Evolutionary conservation across 2,329 filamentous ascomycete species (phyloP), one percentile per base, ranked within the genome.

Genomic region (Trichoderma atrobrunneum): DNA sequence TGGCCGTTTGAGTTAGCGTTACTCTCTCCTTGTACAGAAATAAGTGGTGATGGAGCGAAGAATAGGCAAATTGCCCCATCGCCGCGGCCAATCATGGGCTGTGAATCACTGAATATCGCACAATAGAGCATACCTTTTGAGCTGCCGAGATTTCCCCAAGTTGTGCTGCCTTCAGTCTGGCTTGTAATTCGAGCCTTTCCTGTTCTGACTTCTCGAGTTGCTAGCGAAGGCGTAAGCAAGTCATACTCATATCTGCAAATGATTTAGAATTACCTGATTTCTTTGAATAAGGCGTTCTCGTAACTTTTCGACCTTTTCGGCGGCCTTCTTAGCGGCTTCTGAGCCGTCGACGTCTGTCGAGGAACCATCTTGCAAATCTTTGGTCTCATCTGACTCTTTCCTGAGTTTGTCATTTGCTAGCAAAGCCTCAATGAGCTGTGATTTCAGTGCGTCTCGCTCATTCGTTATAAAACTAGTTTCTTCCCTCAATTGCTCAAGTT

Each of bases 351-450:
- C 75, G 74, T 84, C 81, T 74, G 81, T 75, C 76, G 80, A 66
- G 74, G 80, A 74, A 76, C 39, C 79, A 51, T 83, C 84, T 75
- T 84, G 81, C 69, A 84, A 73, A 74, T 85, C 84, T 70, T 79
- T 83, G 70, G 80, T 79, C 64, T 85, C 83, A 74, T 88, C 87
- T 43, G 85, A 80, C 72, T 88, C 84, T 78, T 87, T 87, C 70
- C 87, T 85, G 69, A 90, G 82, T 78, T 87, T 86, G 73, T 91
- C 88, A 78, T 90, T 90, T 74, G 86, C 85, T 60, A 91, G 82
- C 21, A 91, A 83, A 59, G 87, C 86, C 54, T 88, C 85, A 75
- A 91, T 84, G 28, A 91, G 84, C 77, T 91, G 88, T 61, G 85
- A 84, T 80, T 89, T 88, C 76, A 88, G 85, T 73, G 86, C 83